Evolutionary conservation across 1,284 basidiomycete species (phyloP), one percentile per base, ranked within the genome.

Genomic region (Cutaneotrichosporon cavernicola): DNA sequence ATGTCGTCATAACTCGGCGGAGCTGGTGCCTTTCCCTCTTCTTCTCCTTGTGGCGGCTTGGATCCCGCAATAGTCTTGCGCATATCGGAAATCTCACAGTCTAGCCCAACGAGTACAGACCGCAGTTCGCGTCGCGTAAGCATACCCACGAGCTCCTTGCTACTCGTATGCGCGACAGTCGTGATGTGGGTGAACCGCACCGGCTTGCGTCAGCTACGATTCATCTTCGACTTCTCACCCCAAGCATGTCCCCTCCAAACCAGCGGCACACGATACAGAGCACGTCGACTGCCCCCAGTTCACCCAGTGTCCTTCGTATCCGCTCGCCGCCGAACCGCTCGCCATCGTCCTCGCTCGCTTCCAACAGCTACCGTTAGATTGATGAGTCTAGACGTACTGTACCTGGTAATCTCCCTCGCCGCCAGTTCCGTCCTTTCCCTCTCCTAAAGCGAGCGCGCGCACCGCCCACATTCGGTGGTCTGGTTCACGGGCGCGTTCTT

Each of bases 381-480:
- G 34, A 6, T 10, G 6, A 34, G 5, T 10, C 50, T 14, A 22
- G 21, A 9, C 34, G 11, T 4, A 65, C 72, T n/a, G 40, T 56
- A 77, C 74, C 66, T 80, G 76, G 63, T 74, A 80, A 59, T 79
- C 79, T 4, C 68, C 76, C 58, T 75, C 76, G 1, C 79, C 79
- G 8, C 66, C 68, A 0, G 77, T 79, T 26, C 76, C 77, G 67
- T 79, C 70, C 50, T 67, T 70, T 1, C 77, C 76, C 38, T 79
- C 72, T 49, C 68, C 73, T 40, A 79, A 53, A 13, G 58, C 66
- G 21, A 80, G 58, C 2, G 70, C 65, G 46, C 78, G 68, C 30
- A 73, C 70, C 0, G 75, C 79, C 77, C 77, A 80, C 74, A 79
- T 80, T 22, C 77, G 60, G 70, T 79, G 77, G 69, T 78, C 76